Percentiles rank a stretch among this genome's conserved stretches.
These are phyloP conservation scores for Trichoderma atrobrunneum DNA, from an alignment of 2,329 filamentous ascomycete species.

Conservation along the genomic window DNA sequence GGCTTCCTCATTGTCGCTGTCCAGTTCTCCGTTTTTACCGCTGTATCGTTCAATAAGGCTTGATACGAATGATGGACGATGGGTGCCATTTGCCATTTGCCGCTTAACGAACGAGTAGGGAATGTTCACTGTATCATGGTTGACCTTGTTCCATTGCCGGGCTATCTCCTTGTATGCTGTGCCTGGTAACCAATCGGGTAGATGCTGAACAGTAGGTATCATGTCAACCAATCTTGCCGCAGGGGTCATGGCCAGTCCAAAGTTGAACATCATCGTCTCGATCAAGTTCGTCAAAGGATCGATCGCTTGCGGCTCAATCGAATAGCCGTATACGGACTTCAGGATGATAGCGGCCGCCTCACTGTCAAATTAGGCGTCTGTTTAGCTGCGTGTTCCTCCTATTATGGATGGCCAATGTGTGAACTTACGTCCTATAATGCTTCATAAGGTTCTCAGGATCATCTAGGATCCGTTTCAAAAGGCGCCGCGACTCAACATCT, in stretches of 20 bases:
- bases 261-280: conserved; percentile 24
- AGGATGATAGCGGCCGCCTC: conserved; percentile 24
- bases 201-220: conserved; percentile 24
- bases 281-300: conserved; percentile 27
- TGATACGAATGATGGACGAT: conserved; percentile 3
- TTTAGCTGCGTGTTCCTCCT: neutral
- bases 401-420: too few relatives aligned
- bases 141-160: neutral
- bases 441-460: conserved; percentile 24
- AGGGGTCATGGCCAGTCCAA: conserved; percentile 24
- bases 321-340: conserved; percentile 27
- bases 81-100: neutral
- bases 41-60: neutral
- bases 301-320: conserved; percentile 23
- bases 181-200: conserved; percentile 28
- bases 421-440: conserved; percentile 30
- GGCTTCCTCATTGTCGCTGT: neutral
- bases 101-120: conserved; percentile 3
- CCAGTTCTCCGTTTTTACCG: neutral
- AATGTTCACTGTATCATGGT: neutral
- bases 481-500: conserved; percentile 28
- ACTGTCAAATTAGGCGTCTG: conserved; percentile 14
- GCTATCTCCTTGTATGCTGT: conserved; percentile 24
- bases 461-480: conserved; percentile 27
- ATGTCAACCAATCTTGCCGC: conserved; percentile 27